A percentile compares a stretch with the other conserved stretches of the same genome.
These are phyloP conservation scores for Plantago lanceolata DNA, from an alignment of 305 asterid genomes.

Conservation along the genomic window DNA sequence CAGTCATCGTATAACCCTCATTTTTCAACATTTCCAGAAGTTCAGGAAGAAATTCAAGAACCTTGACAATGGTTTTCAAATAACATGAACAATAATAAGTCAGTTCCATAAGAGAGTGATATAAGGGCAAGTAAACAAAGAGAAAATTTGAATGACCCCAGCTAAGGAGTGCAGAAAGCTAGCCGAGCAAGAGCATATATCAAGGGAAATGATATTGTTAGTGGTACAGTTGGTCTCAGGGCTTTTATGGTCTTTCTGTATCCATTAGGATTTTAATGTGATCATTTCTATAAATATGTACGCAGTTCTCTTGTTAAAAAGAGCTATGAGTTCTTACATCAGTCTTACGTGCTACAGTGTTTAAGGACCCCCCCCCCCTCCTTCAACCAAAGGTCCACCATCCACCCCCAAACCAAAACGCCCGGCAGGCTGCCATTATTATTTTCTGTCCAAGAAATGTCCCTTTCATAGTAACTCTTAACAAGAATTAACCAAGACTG, in stretches of 20 bases:
- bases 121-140: not conserved
- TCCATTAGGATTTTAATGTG: not conserved
- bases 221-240: not conserved
- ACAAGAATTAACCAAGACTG: no score
- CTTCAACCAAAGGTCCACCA: not conserved
- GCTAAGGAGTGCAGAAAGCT: not conserved
- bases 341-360: not conserved
- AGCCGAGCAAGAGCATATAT: not conserved
- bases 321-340: not conserved
- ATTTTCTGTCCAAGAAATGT: not conserved
- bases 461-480: not conserved
- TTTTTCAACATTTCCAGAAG: slow-evolving; percentile 78
- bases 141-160: slow-evolving; percentile 1
- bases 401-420: not conserved
- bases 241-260: not conserved
- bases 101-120: slow-evolving; percentile 1
- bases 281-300: not conserved
- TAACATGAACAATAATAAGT: slow-evolving; percentile 9
- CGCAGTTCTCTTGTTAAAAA: not conserved
- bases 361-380: no score
- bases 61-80: slow-evolving; percentile 41
- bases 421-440: not conserved
- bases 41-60: slow-evolving; percentile 96
- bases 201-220: not conserved
- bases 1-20: slow-evolving; percentile 82